Percentiles rank a stretch among this genome's conserved stretches.
These are phyloP conservation scores for Pachysandra terminalis DNA, from an alignment of 164 flowering plant species.

Conservation along the genomic window DNA sequence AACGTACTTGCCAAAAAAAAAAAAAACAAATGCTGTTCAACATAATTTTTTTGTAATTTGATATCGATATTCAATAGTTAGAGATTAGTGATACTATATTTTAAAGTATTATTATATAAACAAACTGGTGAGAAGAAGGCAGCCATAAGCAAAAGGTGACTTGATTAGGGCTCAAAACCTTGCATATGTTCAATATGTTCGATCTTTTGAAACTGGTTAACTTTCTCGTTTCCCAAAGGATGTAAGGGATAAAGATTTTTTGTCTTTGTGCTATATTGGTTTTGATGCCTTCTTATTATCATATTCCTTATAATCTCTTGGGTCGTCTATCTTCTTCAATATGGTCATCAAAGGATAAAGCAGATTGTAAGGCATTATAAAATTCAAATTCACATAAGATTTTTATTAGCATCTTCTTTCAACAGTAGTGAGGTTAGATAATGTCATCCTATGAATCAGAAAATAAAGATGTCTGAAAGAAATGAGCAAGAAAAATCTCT, in stretches of 20 bases:
- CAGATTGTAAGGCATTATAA: background rate
- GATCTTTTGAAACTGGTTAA: background rate
- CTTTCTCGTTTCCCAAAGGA: background rate
- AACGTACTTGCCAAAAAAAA: too few relatives aligned
- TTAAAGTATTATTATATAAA: too few relatives aligned
- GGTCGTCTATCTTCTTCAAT: background rate
- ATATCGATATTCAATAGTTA: background rate
- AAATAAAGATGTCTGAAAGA: too few relatives aligned
- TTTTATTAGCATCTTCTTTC: background rate
- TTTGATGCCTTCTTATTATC: too few relatives aligned
- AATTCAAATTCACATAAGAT: background rate
- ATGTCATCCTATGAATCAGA: background rate
- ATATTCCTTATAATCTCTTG: too few relatives aligned
- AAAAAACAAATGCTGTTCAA: too few relatives aligned
- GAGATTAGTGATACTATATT: too few relatives aligned
- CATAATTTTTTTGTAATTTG: background rate
- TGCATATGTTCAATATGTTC: background rate
- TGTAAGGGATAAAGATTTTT: background rate
- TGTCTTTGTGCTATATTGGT: too few relatives aligned
- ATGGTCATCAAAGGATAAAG: background rate
- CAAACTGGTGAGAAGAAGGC: too few relatives aligned
- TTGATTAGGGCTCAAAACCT: background rate
- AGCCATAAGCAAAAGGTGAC: background rate
- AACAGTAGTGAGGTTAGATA: background rate
- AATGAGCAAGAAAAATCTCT: too few relatives aligned